Evolutionary conservation across 345 rosid species (phyloP).

Genomic region (Laguncularia racemosa): DNA sequence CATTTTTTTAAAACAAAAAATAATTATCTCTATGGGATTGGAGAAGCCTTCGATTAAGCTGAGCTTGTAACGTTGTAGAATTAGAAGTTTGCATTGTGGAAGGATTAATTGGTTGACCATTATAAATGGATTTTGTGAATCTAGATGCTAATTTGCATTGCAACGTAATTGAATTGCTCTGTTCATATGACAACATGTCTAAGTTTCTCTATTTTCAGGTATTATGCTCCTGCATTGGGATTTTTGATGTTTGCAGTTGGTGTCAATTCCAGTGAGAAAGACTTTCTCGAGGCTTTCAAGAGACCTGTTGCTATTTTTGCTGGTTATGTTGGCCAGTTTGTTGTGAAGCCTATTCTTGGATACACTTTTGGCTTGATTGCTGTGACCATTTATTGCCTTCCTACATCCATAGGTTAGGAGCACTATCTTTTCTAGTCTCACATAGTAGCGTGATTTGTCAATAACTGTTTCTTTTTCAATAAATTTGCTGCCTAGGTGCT

Average conservation of each 20-base stretch:
- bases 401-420: slow-evolving; percentile 62
- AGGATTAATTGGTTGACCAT: neutral
- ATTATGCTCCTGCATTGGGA: slow-evolving; percentile 91
- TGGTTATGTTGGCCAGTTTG: slow-evolving; percentile 77
- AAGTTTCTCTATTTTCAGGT: slow-evolving; percentile 38
- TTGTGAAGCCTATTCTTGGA: slow-evolving; percentile 84
- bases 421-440: too few relatives aligned
- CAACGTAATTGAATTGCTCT: neutral
- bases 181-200: slow-evolving; percentile 2
- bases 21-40: too few relatives aligned
- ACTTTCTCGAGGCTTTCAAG: slow-evolving; percentile 78
- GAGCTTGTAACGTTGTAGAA: too few relatives aligned
- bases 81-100: neutral
- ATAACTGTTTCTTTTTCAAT: neutral
- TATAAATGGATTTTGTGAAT: neutral
- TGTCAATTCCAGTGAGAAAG: slow-evolving; percentile 79
- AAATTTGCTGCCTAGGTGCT: slow-evolving; percentile 43
- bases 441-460: too few relatives aligned
- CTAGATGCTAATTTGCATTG: neutral
- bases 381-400: slow-evolving; percentile 63
- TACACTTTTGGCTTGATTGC: slow-evolving; percentile 65
- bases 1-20: too few relatives aligned
- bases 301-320: slow-evolving; percentile 68
- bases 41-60: too few relatives aligned
- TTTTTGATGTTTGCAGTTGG: slow-evolving; percentile 99